A percentile compares a stretch with the other conserved stretches of the same genome.
Evolutionary conservation across 495 filamentous ascomycete genomes (phyloP).

Genomic region (Aspergillus sparsus): DNA sequence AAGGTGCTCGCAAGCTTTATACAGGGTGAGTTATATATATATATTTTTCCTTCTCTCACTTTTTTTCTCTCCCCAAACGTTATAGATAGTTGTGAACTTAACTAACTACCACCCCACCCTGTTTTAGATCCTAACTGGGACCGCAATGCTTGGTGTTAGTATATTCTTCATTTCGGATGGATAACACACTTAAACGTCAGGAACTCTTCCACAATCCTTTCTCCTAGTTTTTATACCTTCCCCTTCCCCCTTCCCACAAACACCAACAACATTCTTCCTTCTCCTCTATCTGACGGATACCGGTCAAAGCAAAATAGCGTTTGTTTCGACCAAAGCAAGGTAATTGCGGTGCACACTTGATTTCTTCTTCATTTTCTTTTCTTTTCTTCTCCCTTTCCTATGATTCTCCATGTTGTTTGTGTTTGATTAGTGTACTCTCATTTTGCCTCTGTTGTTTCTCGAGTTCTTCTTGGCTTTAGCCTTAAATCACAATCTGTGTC

Average conservation of each 20-base stretch:
- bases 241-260: no score
- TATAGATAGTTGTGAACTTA: slow-evolving; percentile 1
- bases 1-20: slow-evolving; percentile 95
- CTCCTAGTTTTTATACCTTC: not conserved
- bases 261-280: not conserved
- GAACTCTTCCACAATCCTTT: not conserved
- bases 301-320: slow-evolving; percentile 12
- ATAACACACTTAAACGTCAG: not conserved
- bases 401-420: slow-evolving; percentile 7
- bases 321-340: slow-evolving; percentile 9
- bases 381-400: not conserved
- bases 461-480: not conserved
- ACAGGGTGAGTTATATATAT: slow-evolving; percentile 66
- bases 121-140: slow-evolving; percentile 38
- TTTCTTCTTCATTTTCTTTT: slow-evolving; percentile 9
- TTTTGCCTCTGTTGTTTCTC: not conserved
- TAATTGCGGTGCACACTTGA: slow-evolving; percentile 5
- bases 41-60: slow-evolving; percentile 2
- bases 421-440: slow-evolving; percentile 1
- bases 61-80: not conserved
- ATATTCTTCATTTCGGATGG: not conserved
- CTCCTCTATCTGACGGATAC: not conserved
- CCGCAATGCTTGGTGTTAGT: slow-evolving; percentile 40
- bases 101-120: slow-evolving; percentile 11
- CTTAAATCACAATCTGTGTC: no score